phyloP scores from a whole-genome alignment of 1,284 basidiomycete genomes.

The Puccinia hordei region DNA sequence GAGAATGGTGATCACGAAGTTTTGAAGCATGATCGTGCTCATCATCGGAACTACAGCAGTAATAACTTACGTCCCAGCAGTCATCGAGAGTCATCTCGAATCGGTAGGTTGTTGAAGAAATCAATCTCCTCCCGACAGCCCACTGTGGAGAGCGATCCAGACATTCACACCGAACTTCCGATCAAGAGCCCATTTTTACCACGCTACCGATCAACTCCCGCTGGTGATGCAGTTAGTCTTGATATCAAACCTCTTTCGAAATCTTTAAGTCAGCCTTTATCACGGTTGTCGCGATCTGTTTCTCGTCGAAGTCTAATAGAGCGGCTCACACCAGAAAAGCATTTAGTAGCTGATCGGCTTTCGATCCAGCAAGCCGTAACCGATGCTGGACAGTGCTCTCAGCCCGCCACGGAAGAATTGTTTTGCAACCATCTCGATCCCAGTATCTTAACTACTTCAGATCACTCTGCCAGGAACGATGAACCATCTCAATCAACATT shows the following conservation, averaged over 20 bases:
- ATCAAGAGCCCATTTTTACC: not conserved
- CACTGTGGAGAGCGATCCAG: not conserved
- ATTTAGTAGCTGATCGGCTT: no score
- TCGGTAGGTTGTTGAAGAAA: constrained; percentile 15
- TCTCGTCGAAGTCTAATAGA: not conserved
- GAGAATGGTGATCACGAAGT: not conserved
- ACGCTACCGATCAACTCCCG: not conserved
- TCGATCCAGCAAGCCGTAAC: not conserved
- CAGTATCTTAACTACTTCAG: not conserved
- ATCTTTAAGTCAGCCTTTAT: not conserved
- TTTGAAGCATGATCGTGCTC: constrained; percentile 7
- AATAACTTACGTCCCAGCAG: not conserved
- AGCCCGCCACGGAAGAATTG: not conserved
- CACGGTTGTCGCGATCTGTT: not conserved
- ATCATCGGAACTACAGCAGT: constrained; percentile 17
- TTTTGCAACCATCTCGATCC: not conserved
- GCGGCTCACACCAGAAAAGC: not conserved
- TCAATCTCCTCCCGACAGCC: not conserved
- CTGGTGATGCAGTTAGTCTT: not conserved
- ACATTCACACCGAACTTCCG: not conserved
- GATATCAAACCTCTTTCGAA: constrained; percentile 7
- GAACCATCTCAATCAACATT: not conserved
- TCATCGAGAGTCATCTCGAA: not conserved
- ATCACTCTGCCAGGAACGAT: not conserved
- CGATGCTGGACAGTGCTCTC: not conserved